Percentiles rank a stretch among this genome's conserved stretches.
phyloP scores from a whole-genome alignment of 2,329 filamentous ascomycete genomes.

The Xylaria sp. region DNA sequence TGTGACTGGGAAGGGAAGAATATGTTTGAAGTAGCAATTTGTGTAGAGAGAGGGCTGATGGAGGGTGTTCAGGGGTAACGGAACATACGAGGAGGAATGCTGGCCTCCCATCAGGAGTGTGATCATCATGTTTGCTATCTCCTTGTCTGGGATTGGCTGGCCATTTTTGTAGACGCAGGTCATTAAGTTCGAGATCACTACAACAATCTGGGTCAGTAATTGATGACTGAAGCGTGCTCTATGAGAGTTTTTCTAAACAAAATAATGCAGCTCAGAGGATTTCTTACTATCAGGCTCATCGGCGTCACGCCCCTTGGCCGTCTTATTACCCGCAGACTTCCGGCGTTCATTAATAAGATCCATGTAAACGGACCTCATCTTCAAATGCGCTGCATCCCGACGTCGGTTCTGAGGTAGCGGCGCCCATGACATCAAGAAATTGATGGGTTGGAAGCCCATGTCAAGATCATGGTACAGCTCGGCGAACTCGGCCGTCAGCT shows the following conservation, averaged over 20 bases:
- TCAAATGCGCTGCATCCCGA: conserved; percentile 75
- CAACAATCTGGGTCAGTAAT: background rate
- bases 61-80: background rate
- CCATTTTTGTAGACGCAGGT: conserved; percentile 80
- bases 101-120: background rate
- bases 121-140: background rate
- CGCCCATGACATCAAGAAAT: conserved; percentile 84
- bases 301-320: conserved; percentile 52
- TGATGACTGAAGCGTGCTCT: background rate
- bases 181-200: conserved; percentile 83
- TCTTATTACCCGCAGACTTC: conserved; percentile 46
- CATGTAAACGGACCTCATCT: conserved; percentile 77
- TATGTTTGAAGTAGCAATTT: background rate
- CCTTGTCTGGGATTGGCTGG: conserved; percentile 62
- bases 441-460: conserved; percentile 50
- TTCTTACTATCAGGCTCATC: conserved; percentile 64
- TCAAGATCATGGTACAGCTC: background rate
- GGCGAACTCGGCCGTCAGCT: background rate
- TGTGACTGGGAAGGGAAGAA: too few species aligned
- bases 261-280: background rate
- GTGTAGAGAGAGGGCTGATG: too few species aligned
- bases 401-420: conserved; percentile 80
- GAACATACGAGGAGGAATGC: background rate
- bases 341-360: conserved; percentile 75
- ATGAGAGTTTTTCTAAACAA: background rate